Conservation (phyloP, 2,329 filamentous ascomycete species). For the Fusarium incarnatum region DNA sequence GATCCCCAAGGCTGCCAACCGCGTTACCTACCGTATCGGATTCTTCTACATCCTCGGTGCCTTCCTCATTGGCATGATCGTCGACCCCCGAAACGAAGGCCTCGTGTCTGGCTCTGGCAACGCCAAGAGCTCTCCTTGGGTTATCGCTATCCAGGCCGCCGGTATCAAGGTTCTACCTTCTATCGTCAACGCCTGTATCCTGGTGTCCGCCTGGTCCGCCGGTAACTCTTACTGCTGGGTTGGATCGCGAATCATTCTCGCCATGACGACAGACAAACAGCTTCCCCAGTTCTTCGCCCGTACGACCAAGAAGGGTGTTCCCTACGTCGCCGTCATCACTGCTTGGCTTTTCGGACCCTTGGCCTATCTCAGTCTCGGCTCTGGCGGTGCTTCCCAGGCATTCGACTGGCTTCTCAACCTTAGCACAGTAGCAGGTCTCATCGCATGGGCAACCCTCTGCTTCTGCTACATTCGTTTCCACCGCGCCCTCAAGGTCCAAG, state of each 20-base stretch:
- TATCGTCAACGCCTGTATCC: slow-evolving; percentile 75
- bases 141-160: slow-evolving; percentile 76
- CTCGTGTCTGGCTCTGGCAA: slow-evolving; percentile 58
- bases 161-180: slow-evolving; percentile 72
- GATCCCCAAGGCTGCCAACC: slow-evolving; percentile 70
- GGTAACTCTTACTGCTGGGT: slow-evolving; percentile 65
- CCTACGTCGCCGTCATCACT: slow-evolving; percentile 64
- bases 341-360: slow-evolving; percentile 72
- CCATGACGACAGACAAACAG: slow-evolving; percentile 73
- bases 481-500: slow-evolving; percentile 60
- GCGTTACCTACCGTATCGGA: slow-evolving; percentile 69
- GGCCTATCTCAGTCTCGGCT: slow-evolving; percentile 70
- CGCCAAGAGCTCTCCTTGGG: slow-evolving; percentile 70
- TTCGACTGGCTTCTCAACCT: slow-evolving; percentile 80
- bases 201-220: slow-evolving; percentile 73
- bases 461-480: slow-evolving; percentile 71
- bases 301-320: slow-evolving; percentile 72
- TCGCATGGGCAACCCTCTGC: slow-evolving; percentile 70
- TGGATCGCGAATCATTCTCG: slow-evolving; percentile 76
- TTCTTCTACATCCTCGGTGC: slow-evolving; percentile 70
- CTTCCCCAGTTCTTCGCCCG: slow-evolving; percentile 70
- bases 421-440: slow-evolving; percentile 70
- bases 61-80: slow-evolving; percentile 68
- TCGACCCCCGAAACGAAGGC: slow-evolving; percentile 70
- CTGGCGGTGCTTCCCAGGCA: slow-evolving; percentile 67